phyloP scores from a whole-genome alignment of 331 rosid species.

The Acacia concinna region DNA sequence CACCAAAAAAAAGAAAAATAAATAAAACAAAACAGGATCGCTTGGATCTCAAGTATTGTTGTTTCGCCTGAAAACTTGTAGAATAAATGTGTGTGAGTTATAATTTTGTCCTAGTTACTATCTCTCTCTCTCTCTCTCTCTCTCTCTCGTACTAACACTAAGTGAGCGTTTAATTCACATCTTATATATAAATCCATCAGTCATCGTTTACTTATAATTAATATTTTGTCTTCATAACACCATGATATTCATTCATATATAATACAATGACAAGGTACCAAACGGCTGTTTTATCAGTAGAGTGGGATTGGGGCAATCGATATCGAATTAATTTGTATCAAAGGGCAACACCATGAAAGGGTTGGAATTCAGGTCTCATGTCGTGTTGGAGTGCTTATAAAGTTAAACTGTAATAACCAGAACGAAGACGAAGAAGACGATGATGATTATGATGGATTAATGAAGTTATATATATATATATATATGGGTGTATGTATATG shows the following conservation, averaged over 20 bases:
- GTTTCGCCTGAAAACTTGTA: conserved; percentile 46
- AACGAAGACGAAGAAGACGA: neutral
- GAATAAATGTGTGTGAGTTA: conserved; percentile 37
- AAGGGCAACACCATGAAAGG: conserved; percentile 25
- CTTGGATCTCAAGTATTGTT: conserved; percentile 70
- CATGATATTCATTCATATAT: neutral
- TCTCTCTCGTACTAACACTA: neutral
- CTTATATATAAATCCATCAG: neutral
- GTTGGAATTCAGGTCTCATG: conserved; percentile 60
- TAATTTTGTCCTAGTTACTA: conserved; percentile 37
- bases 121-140: too few species aligned
- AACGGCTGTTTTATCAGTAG: conserved; percentile 24
- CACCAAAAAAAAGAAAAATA: neutral
- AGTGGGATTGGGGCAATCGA: conserved; percentile 73
- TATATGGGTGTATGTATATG: neutral
- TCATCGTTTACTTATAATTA: neutral
- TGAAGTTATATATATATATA: neutral
- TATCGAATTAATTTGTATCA: conserved; percentile 34
- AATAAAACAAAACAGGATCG: conserved; percentile 28
- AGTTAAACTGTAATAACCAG: conserved; percentile 41
- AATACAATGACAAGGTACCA: neutral
- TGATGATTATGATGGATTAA: neutral
- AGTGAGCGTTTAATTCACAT: neutral
- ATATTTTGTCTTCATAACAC: neutral
- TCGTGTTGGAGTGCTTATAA: conserved; percentile 69